Conservation (phyloP, 164 flowering plant species). For the Stephania japonica region DNA sequence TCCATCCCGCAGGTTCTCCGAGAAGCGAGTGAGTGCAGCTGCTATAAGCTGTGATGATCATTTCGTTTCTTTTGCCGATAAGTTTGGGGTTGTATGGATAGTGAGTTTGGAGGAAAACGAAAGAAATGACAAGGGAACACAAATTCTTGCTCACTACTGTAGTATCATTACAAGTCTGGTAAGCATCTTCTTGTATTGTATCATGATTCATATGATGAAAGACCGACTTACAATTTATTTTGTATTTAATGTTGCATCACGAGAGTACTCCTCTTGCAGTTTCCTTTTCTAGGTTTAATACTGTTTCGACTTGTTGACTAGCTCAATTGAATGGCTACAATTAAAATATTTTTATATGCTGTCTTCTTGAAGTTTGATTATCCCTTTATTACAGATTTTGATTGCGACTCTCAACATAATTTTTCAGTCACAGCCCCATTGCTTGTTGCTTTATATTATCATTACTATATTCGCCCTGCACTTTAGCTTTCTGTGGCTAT, state of each 20-base stretch:
- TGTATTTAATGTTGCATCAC: not conserved
- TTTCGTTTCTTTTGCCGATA: constrained; percentile 82
- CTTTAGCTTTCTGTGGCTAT: not conserved
- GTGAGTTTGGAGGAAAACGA: constrained; percentile 34
- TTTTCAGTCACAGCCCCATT: not conserved
- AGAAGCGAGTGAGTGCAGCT: constrained; percentile 93
- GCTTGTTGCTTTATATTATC: not conserved
- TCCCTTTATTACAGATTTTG: not conserved
- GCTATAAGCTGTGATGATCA: constrained; percentile 63
- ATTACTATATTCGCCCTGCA: not conserved
- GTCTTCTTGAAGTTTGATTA: not conserved
- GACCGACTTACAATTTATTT: no score
- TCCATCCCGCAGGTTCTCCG: constrained; percentile 44
- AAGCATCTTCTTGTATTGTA: constrained; percentile 4
- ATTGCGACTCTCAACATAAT: not conserved
- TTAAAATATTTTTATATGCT: not conserved
- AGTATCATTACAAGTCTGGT: constrained; percentile 97
- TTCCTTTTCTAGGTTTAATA: no score
- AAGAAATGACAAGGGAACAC: constrained; percentile 46
- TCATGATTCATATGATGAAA: not conserved
- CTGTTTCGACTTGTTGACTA: not conserved
- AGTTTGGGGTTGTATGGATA: constrained; percentile 91
- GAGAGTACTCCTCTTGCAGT: not conserved
- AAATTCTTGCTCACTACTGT: constrained; percentile 83
- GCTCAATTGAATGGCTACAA: not conserved